Conservation (phyloP, 345 rosid species). For the Balakata baccata region DNA sequence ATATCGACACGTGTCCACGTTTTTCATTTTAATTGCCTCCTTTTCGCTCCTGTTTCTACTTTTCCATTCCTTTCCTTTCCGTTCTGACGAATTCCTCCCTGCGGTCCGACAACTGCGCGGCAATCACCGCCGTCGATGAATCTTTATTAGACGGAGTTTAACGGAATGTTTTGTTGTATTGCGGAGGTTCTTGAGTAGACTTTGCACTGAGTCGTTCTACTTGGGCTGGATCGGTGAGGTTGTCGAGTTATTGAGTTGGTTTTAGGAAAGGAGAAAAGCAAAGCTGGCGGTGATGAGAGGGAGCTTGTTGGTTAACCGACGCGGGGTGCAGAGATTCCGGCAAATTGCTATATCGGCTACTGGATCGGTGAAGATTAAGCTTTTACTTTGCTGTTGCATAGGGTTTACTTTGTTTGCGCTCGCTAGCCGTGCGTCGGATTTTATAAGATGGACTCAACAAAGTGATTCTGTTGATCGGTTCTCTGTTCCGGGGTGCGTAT, state of each 20-base stretch:
- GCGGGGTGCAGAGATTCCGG: slow-evolving; percentile 57
- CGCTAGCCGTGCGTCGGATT: slow-evolving; percentile 40
- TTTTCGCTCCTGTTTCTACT: neutral
- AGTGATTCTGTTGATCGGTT: slow-evolving; percentile 37
- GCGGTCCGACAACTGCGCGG: neutral
- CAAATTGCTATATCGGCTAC: slow-evolving; percentile 37
- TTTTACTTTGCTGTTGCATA: slow-evolving; percentile 52
- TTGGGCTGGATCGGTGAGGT: neutral
- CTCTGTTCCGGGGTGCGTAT: slow-evolving; percentile 50
- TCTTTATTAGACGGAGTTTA: neutral
- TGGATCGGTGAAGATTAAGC: slow-evolving; percentile 62
- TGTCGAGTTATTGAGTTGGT: neutral
- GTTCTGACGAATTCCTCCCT: no score
- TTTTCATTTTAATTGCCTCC: neutral
- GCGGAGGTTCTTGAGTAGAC: neutral
- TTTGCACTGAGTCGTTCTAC: neutral
- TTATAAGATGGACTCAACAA: slow-evolving; percentile 37
- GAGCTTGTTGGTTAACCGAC: slow-evolving; percentile 54
- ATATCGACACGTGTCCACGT: neutral
- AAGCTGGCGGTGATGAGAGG: slow-evolving; percentile 57
- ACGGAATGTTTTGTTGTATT: neutral
- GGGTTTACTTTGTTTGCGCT: slow-evolving; percentile 45
- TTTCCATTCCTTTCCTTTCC: no score
- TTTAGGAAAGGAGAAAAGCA: neutral
- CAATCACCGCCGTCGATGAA: neutral